Evolutionary conservation across 306 rosid species (phyloP), one percentile per base, ranked within the genome.

Genomic region (Trifolium pratense): DNA sequence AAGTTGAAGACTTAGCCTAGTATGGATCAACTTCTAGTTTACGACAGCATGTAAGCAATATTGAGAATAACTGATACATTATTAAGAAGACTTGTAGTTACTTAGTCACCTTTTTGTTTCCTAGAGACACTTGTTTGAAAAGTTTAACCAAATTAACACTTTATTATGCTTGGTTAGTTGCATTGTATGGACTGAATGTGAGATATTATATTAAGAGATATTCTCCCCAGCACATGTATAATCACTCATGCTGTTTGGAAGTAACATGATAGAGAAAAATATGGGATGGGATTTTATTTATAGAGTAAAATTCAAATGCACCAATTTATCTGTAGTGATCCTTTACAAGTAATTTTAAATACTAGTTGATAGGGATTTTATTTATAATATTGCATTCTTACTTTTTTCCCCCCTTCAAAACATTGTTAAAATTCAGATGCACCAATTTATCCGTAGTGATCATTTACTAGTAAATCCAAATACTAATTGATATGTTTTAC

Each of bases 281-380:
- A 6, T 26, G 23, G 9, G 7, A 72, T 56, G 7, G 39, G 9
- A 21, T 65, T 71, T 59, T 31, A 39, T 53, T 39, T 55, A 53
- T 23, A n/a, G n/a, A n/a, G n/a, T n/a, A 25, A 16, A 16, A 39
- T 62, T 39, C 59, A 34, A n/a, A 15, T 34, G 21, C 23, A 36
- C 34, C 64, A 63, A 26, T 39, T 61, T 74, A 3, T 62, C 49
- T 49, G 34, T 46, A 42, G 49, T 59, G 58, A 60, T 68, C 56
- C 58, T 29, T 10, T 34, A 23, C 59, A 25, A 56, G 31, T 63
- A 43, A 7, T 1, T 31, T 31, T 62, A 8, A 9, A 34, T 62
- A 31, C 26, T 12, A 16, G 58, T 58, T 34, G 8, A 34, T 34
- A 34, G 7, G 39, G 9, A 21, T 55, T 71, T 59, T 31, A 39